Percentiles rank a stretch among this genome's conserved stretches.
Evolutionary conservation across 176 grass and related monocot species (phyloP).

Genomic region (Alloteropsis semialata): DNA sequence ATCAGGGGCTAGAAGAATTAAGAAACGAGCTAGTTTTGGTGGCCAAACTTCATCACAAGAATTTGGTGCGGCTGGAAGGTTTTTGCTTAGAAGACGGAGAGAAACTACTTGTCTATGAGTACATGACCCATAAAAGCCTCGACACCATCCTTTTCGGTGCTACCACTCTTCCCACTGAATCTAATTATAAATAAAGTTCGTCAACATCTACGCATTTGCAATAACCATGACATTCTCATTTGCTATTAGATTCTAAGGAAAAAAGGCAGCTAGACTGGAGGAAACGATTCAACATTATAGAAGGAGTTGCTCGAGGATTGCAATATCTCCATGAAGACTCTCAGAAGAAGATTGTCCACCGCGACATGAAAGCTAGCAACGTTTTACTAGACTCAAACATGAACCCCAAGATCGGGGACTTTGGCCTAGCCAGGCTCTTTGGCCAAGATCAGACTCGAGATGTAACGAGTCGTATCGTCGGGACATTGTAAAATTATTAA

Average conservation of each 20-base stretch:
- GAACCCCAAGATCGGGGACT: slow-evolving; percentile 43
- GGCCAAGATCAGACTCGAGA: slow-evolving; percentile 27
- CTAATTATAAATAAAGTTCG: too few species aligned
- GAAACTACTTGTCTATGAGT: slow-evolving; percentile 31
- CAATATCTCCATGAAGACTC: slow-evolving; percentile 50
- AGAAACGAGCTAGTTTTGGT: slow-evolving; percentile 32
- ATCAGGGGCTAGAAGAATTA: slow-evolving; percentile 27
- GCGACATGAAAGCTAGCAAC: slow-evolving; percentile 31
- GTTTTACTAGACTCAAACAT: slow-evolving; percentile 22
- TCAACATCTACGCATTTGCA: not conserved
- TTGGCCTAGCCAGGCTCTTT: slow-evolving; percentile 37
- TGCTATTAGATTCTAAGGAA: not conserved
- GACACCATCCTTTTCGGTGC: slow-evolving; percentile 35
- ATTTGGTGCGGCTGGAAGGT: slow-evolving; percentile 30
- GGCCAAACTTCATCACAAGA: slow-evolving; percentile 43
- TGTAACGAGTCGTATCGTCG: slow-evolving; percentile 11
- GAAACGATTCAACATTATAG: slow-evolving; percentile 39
- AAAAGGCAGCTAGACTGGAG: slow-evolving; percentile 13
- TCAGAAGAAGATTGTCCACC: slow-evolving; percentile 29
- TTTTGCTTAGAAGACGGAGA: slow-evolving; percentile 32
- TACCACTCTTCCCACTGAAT: too few species aligned
- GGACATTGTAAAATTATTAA: slow-evolving; percentile 26
- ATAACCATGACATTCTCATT: not conserved
- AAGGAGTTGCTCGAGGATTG: slow-evolving; percentile 40
- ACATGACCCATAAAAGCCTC: slow-evolving; percentile 34